Conservation (phyloP, 768 basidiomycete species). For the Psilocybe cubensis region DNA sequence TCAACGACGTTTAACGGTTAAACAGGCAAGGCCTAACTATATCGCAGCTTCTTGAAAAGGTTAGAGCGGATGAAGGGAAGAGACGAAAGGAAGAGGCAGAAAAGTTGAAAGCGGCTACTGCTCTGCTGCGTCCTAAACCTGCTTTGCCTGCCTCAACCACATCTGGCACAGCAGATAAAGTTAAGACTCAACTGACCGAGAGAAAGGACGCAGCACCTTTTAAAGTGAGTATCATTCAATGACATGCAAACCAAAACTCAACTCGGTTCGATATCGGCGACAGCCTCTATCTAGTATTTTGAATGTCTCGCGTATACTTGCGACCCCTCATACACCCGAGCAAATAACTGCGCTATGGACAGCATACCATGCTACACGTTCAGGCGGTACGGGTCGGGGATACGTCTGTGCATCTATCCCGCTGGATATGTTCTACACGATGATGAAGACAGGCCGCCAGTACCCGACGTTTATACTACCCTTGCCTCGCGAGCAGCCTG, state of each 20-base stretch:
- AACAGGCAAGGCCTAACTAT: constrained; percentile 47
- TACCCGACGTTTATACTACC: constrained; percentile 88
- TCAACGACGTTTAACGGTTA: not conserved
- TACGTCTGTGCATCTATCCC: constrained; percentile 87
- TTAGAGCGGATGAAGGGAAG: constrained; percentile 20
- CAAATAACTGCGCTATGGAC: constrained; percentile 89
- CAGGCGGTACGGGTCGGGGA: constrained; percentile 79
- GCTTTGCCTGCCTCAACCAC: not conserved
- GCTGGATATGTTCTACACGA: constrained; percentile 67
- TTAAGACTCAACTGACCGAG: constrained; percentile 13
- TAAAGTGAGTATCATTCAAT: constrained; percentile 14
- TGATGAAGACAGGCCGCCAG: constrained; percentile 62
- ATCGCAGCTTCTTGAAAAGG: constrained; percentile 28
- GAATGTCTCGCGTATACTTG: constrained; percentile 71
- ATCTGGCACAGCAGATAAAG: not conserved
- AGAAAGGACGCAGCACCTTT: constrained; percentile 26
- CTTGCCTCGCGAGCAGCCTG: constrained; percentile 53
- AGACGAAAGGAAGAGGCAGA: constrained; percentile 25
- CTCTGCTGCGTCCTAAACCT: constrained; percentile 7
- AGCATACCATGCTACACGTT: constrained; percentile 83
- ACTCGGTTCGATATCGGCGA: not conserved
- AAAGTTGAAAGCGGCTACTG: constrained; percentile 24
- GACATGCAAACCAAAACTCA: not conserved
- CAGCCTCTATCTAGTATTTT: constrained; percentile 85
- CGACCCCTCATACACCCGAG: constrained; percentile 67